Conservation (phyloP, 2,329 filamentous ascomycete genomes). For the Pyrenophora seminiperda region DNA sequence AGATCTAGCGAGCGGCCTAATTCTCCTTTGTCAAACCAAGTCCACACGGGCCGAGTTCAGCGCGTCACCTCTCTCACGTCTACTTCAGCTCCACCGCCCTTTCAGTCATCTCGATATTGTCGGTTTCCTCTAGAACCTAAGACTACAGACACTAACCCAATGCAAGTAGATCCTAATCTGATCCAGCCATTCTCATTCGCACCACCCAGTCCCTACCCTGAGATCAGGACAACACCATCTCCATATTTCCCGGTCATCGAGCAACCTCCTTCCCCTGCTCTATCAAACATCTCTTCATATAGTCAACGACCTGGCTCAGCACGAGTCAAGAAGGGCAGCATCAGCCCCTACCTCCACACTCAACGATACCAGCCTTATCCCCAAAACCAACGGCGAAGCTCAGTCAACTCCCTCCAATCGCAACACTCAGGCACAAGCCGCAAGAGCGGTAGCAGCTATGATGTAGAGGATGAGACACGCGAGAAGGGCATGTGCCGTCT, state of each 20-base stretch:
- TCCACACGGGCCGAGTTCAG: slow-evolving; percentile 24
- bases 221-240: slow-evolving; percentile 48
- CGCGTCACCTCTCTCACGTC: slow-evolving; percentile 9
- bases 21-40: slow-evolving; percentile 37
- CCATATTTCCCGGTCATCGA: slow-evolving; percentile 51
- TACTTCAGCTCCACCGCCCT: slow-evolving; percentile 1
- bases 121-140: slow-evolving; percentile 37
- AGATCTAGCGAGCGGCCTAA: slow-evolving; percentile 27
- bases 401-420: slow-evolving; percentile 73
- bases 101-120: slow-evolving; percentile 45
- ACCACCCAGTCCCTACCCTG: slow-evolving; percentile 50
- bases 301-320: slow-evolving; percentile 51
- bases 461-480: slow-evolving; percentile 57
- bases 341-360: slow-evolving; percentile 70
- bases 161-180: slow-evolving; percentile 60
- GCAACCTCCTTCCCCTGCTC: slow-evolving; percentile 66
- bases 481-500: slow-evolving; percentile 77
- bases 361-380: slow-evolving; percentile 61
- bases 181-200: slow-evolving; percentile 58
- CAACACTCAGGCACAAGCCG: slow-evolving; percentile 64
- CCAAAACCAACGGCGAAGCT: slow-evolving; percentile 63
- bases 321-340: slow-evolving; percentile 58
- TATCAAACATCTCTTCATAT: slow-evolving; percentile 58
- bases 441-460: slow-evolving; percentile 49
- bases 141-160: slow-evolving; percentile 19